Conservation (phyloP, 257 asterid genomes). For the Solanum corneliomulleri region DNA sequence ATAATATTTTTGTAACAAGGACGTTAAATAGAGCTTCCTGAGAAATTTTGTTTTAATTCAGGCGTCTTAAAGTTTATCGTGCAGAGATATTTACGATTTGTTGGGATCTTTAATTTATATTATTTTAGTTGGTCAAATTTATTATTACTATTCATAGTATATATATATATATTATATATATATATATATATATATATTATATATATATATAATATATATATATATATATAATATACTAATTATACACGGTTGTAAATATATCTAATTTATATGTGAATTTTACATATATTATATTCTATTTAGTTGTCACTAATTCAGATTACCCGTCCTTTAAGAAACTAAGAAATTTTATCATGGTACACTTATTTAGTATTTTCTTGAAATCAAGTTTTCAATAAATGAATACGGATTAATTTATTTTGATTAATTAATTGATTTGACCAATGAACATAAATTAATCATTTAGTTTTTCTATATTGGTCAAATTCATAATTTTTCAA, state of each 20-base stretch:
- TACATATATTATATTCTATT: not conserved
- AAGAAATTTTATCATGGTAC: too few species aligned
- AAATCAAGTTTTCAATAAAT: not conserved
- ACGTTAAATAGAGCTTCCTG: not conserved
- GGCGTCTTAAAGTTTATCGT: not conserved
- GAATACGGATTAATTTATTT: too few species aligned
- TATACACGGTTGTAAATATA: rapidly evolving
- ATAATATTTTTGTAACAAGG: not conserved
- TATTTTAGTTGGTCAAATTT: not conserved
- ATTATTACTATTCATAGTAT: rapidly evolving
- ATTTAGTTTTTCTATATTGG: too few species aligned
- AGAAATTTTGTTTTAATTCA: not conserved
- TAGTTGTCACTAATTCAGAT: not conserved
- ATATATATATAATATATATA: too few species aligned
- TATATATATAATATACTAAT: not conserved
- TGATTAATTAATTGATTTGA: too few species aligned
- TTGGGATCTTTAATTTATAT: not conserved
- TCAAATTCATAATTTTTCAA: too few species aligned
- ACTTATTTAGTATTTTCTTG: not conserved
- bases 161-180: too few species aligned
- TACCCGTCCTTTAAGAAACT: too few species aligned
- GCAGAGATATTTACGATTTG: not conserved
- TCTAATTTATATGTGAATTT: too few species aligned
- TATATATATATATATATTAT: too few species aligned
- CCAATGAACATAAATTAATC: too few species aligned